These are phyloP conservation scores for Alternaria tenuissima DNA, from an alignment of 2,329 filamentous ascomycete species.

Conservation along the genomic window DNA sequence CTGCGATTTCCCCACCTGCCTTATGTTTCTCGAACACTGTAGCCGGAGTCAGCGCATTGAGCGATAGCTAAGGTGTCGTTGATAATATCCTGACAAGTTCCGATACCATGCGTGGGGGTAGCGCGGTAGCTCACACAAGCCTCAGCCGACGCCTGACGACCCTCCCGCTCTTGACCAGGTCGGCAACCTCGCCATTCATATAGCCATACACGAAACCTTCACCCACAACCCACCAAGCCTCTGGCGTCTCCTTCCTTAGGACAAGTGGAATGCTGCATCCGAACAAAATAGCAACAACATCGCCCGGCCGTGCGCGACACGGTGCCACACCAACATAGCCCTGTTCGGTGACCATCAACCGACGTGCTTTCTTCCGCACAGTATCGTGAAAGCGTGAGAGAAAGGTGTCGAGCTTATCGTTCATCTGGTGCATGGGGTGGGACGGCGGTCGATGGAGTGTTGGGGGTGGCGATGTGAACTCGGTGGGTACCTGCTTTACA, in stretches of 20 bases:
- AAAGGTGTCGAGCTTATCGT: constrained; percentile 35
- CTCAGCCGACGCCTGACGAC: constrained; percentile 18
- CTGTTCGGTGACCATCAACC: constrained; percentile 37
- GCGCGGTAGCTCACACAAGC: constrained; percentile 16
- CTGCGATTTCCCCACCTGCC: too few relatives aligned
- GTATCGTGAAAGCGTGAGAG: constrained; percentile 42
- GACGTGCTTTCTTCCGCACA: constrained; percentile 39
- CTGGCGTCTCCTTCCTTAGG: constrained; percentile 25
- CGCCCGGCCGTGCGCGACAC: constrained; percentile 37
- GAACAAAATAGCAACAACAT: constrained; percentile 43
- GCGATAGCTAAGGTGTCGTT: too few relatives aligned
- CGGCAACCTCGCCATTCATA: constrained; percentile 40
- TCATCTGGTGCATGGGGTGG: constrained; percentile 22
- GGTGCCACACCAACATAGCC: constrained; percentile 37
- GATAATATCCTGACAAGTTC: too few relatives aligned
- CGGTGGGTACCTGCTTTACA: constrained; percentile 15
- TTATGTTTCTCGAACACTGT: too few relatives aligned
- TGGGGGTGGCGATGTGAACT: constrained; percentile 7
- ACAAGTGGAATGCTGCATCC: constrained; percentile 50
- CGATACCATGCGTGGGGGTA: not conserved
- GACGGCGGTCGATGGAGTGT: constrained; percentile 24
- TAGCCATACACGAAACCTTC: constrained; percentile 39
- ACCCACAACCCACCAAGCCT: constrained; percentile 39
- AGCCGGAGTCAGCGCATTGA: too few relatives aligned
- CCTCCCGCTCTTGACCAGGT: constrained; percentile 22